Conservation (phyloP, 179 eudicot genomes). For the Spinacia oleracea region DNA sequence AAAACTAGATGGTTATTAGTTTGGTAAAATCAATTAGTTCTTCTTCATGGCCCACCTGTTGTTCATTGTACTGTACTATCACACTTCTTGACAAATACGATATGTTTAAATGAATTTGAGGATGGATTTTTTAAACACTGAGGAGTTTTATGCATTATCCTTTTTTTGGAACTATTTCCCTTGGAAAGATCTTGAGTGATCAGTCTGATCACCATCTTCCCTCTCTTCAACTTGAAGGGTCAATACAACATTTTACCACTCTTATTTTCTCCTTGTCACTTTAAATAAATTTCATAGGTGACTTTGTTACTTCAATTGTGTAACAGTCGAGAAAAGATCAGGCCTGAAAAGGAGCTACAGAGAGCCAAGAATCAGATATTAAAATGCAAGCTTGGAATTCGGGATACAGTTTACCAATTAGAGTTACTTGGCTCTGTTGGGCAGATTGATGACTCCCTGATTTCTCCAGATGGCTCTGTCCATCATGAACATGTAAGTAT, state of each 20-base stretch:
- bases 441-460: slow-evolving; percentile 60
- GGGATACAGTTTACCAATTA: slow-evolving; percentile 81
- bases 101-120: no score
- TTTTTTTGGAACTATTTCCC: background rate
- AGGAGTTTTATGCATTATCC: no score
- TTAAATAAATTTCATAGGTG: background rate
- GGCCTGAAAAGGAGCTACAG: slow-evolving; percentile 81
- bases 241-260: background rate
- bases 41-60: background rate
- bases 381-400: slow-evolving; percentile 85
- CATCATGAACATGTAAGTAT: slow-evolving; percentile 88
- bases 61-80: background rate
- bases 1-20: background rate
- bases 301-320: slow-evolving; percentile 20
- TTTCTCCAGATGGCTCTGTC: slow-evolving; percentile 92
- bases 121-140: no score
- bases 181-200: background rate
- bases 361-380: slow-evolving; percentile 83
- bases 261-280: background rate
- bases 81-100: background rate
- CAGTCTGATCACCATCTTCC: background rate
- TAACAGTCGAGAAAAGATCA: slow-evolving; percentile 88
- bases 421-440: slow-evolving; percentile 86
- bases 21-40: background rate
- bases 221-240: background rate